Evolutionary conservation across 2,329 filamentous ascomycete species (phyloP).

Genomic region (Magnaporthiopsis rhizophila): DNA sequence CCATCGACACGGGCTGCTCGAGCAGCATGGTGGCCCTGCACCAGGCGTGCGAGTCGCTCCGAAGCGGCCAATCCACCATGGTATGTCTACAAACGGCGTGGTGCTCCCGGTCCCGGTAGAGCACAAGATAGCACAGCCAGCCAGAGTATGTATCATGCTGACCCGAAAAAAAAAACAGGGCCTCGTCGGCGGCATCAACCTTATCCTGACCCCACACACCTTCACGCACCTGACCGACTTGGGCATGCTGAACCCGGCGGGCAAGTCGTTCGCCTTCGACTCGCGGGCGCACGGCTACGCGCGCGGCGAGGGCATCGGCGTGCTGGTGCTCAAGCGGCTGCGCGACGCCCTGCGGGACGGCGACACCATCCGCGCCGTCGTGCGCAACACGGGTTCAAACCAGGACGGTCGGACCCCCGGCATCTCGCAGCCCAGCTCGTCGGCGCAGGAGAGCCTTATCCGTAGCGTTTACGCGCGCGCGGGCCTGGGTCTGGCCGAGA

Average conservation of each 20-base stretch:
- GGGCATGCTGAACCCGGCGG: slow-evolving; percentile 15
- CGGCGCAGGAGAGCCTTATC: slow-evolving; percentile 25
- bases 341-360: slow-evolving; percentile 31
- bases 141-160: neutral
- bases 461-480: slow-evolving; percentile 23
- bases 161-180: slow-evolving; percentile 14
- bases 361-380: slow-evolving; percentile 27
- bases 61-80: neutral
- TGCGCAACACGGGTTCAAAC: slow-evolving; percentile 25
- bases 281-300: slow-evolving; percentile 35
- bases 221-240: slow-evolving; percentile 8
- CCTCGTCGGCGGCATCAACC: slow-evolving; percentile 8
- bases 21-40: slow-evolving; percentile 22
- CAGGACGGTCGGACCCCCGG: slow-evolving; percentile 30
- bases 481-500: slow-evolving; percentile 12
- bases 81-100: neutral
- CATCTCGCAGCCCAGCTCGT: slow-evolving; percentile 31
- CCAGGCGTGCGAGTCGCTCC: slow-evolving; percentile 4
- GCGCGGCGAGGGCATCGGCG: slow-evolving; percentile 33
- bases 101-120: too few species aligned
- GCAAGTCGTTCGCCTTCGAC: slow-evolving; percentile 26
- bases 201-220: slow-evolving; percentile 2
- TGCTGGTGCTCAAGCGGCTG: slow-evolving; percentile 34
- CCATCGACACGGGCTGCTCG: slow-evolving; percentile 31
- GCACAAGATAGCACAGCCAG: too few species aligned